phyloP scores from a whole-genome alignment of 2,329 filamentous ascomycete genomes.

The Colletotrichum paranaense region DNA sequence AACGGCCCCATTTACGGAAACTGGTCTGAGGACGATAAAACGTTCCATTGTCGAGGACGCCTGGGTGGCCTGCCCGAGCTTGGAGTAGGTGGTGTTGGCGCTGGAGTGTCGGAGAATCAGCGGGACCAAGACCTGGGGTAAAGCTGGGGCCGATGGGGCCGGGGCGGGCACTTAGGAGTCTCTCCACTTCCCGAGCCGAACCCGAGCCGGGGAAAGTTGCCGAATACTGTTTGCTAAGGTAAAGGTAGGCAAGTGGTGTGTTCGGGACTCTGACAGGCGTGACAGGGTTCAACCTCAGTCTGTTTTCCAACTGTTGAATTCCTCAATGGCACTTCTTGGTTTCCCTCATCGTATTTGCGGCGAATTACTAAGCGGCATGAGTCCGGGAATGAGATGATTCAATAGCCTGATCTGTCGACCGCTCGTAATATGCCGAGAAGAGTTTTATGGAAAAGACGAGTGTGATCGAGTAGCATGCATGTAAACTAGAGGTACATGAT shows the following conservation, averaged over 20 bases:
- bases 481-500: not conserved
- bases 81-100: not conserved
- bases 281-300: not conserved
- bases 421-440: too few relatives aligned
- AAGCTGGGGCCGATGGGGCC: conserved; percentile 28
- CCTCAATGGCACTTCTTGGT: not conserved
- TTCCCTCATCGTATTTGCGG: not conserved
- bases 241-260: not conserved
- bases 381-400: not conserved
- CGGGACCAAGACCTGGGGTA: conserved; percentile 2
- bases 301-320: not conserved
- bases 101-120: not conserved
- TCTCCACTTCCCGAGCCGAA: conserved; percentile 30
- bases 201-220: conserved; percentile 1
- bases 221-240: not conserved
- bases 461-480: not conserved
- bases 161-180: not conserved
- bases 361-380: not conserved
- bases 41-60: too few relatives aligned
- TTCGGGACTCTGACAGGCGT: not conserved
- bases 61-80: not conserved
- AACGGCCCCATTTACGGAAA: conserved; percentile 23
- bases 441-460: not conserved
- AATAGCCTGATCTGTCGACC: not conserved
- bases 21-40: not conserved